Percentiles rank a stretch among this genome's conserved stretches.
phyloP scores from a whole-genome alignment of 495 filamentous ascomycete genomes.

The Aspergillus avenaceus region DNA sequence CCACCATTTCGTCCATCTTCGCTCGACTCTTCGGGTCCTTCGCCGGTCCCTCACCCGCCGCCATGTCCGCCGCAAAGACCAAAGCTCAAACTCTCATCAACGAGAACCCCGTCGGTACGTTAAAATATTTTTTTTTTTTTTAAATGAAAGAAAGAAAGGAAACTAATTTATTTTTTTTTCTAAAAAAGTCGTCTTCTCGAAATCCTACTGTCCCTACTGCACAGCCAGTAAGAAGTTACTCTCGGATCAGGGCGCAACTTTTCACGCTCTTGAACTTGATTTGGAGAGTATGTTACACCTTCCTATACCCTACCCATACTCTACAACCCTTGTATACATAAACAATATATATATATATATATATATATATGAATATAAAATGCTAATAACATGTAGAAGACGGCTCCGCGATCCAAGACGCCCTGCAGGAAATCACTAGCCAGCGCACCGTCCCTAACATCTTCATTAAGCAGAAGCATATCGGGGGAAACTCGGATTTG shows the following conservation, averaged over 20 bases:
- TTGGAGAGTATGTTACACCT: slow-evolving; percentile 61
- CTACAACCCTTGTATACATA: slow-evolving; percentile 4
- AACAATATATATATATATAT: not conserved
- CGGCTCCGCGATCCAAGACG: slow-evolving; percentile 76
- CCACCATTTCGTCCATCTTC: slow-evolving; percentile 74
- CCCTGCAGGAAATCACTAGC: slow-evolving; percentile 71
- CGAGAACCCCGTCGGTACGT: slow-evolving; percentile 84
- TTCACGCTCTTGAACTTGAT: slow-evolving; percentile 76
- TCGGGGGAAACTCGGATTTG: slow-evolving; percentile 94
- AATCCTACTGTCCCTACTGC: slow-evolving; percentile 98
- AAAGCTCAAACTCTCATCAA: slow-evolving; percentile 87
- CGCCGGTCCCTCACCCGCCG: slow-evolving; percentile 50
- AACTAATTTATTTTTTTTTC: too few species aligned
- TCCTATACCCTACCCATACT: not conserved
- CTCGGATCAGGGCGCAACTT: slow-evolving; percentile 65
- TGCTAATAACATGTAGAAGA: slow-evolving; percentile 51
- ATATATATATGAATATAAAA: not conserved
- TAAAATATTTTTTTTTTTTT: too few species aligned
- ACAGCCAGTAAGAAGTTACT: slow-evolving; percentile 70
- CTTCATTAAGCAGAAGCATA: slow-evolving; percentile 85
- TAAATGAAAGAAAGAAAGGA: too few species aligned
- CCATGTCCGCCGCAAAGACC: slow-evolving; percentile 79
- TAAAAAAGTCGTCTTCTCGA: slow-evolving; percentile 79
- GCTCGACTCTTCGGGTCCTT: slow-evolving; percentile 68
- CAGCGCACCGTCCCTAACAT: slow-evolving; percentile 94